Evolutionary conservation across 1,284 basidiomycete species (phyloP), one percentile per base, ranked within the genome.

Genomic region (Trametes versicolor): DNA sequence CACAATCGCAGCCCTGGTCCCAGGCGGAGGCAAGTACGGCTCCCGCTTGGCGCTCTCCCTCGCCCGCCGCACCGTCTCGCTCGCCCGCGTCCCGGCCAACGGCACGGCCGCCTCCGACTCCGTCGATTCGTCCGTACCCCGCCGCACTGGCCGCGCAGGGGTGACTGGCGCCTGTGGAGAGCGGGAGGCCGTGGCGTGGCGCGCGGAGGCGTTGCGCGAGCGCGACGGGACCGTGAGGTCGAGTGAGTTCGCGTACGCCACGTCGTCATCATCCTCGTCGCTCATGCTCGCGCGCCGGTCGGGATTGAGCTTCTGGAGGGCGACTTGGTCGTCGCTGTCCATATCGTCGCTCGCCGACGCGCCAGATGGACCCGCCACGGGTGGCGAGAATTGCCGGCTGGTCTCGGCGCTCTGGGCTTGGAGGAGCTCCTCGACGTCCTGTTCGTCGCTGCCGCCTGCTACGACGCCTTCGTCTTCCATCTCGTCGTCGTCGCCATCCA

Each of bases 251-350:
- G 65, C 68, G 58, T 58, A 64, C 41, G 57, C 58, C n/a, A 64
- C 60, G 21, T 62, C 68, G 47, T 60, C 25, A 17, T 21, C 29
- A 5, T 41, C 52, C 2, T 50, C 29, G 21, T 25, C 21, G 47
- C 47, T n/a, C 32, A 21, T 15, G 27, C 47, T 17, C 21, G 45
- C 25, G 17, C 41, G 41, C 41, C 19, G 41, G 23, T 27, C 2
- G 15, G 50, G 64, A 2, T 34, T 50, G 12, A 67, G 58, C 21
- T 55, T 60, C 52, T 23, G 19, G 13, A 55, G 54, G 12, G 32
- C 55, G 34, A 63, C 65, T 56, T 66, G 43, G 53, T 69, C 68
- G 55, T 69, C 68, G 54, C 60, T 67, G 57, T 69, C 68, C 23
- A 63, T 45, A 25, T 62, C 63, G 32, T 52, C 57, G 52, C 52